Percentiles rank a stretch among this genome's conserved stretches.
Evolutionary conservation across 345 rosid genomes (phyloP).

Genomic region (Arabis alpina): DNA sequence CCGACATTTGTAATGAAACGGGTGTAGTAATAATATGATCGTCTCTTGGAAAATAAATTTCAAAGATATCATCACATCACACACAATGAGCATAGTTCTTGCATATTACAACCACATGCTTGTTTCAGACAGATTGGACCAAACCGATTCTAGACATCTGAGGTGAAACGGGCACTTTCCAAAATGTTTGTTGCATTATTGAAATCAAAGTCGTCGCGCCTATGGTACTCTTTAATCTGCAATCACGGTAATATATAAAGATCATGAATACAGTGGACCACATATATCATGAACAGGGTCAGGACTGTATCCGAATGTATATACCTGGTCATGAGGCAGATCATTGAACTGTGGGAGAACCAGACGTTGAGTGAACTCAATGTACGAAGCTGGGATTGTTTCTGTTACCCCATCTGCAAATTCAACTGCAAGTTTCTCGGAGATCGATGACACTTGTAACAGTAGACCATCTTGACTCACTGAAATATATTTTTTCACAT

Average conservation of each 20-base stretch:
- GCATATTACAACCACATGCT: too few species aligned
- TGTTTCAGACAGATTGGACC: too few species aligned
- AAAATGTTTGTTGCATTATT: constrained; percentile 83
- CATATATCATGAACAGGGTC: too few species aligned
- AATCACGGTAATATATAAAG: neutral
- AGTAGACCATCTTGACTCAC: constrained; percentile 89
- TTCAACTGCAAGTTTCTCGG: constrained; percentile 63
- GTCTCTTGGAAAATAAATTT: too few species aligned
- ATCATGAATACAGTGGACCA: too few species aligned
- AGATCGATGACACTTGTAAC: constrained; percentile 83
- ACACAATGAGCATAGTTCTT: too few species aligned
- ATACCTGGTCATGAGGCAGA: constrained; percentile 46
- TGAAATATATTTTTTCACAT: constrained; percentile 33
- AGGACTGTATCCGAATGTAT: too few species aligned
- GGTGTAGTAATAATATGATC: too few species aligned
- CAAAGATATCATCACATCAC: too few species aligned
- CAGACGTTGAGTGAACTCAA: constrained; percentile 90
- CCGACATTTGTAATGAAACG: too few species aligned
- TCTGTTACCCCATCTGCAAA: constrained; percentile 72
- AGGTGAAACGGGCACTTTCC: constrained; percentile 65
- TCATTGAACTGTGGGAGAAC: constrained; percentile 65
- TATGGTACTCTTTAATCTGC: constrained; percentile 74
- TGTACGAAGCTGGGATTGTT: constrained; percentile 81
- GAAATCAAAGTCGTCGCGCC: constrained; percentile 85
- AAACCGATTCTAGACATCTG: too few species aligned